Evolutionary conservation across 495 filamentous ascomycete genomes (phyloP), one percentile per base, ranked within the genome.

Genomic region (Lasiosphaeria hispida): DNA sequence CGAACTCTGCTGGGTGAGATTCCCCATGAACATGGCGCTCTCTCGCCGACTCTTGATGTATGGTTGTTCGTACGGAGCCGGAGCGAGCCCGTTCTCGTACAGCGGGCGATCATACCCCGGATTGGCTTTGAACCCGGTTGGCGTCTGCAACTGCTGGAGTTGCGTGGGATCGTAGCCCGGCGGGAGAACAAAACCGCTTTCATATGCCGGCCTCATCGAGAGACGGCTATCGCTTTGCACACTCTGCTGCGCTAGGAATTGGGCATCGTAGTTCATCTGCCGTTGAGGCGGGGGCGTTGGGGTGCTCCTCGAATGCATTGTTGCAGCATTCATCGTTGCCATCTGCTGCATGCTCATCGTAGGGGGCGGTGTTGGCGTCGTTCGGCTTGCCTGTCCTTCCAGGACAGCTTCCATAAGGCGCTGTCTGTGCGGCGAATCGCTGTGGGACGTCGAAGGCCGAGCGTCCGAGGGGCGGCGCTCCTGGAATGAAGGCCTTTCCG

Each of bases 1-100:
- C 4, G 72, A 75, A 30, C 68, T 65, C 61, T 77, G 75, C 18
- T 77, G 72, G 57, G 62, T 76, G 49, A 78, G 68, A 7, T 66
- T 73, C 15, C 72, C 73, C 74, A 77, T 75, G 47, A 77, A 75
- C 71, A 80, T 77, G 15, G 68, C 35, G 59, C 77, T 80, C 61
- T 80, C 77, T 39, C 77, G 69, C 35, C 75, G 69, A 49, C 54
- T 65, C 48, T 72, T 73, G 41, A 45, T 55, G 48, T 73, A 76
- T 33, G 70, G 69, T 47, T 69, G 70, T 48, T 80, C 75, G 43
- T 77, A 75, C 19, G 70, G 67, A 2, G 72, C 71, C 13, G 69
- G 64, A 1, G 71, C 63, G 15, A 65, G 67, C 3, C 73, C 72
- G 44, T 61, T 65, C 61, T 73, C 69, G 44, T 77, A 79, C 52